Base-by-base conservation (phyloP, 176 grass and related monocot genomes). In the Leersia perrieri region DNA sequence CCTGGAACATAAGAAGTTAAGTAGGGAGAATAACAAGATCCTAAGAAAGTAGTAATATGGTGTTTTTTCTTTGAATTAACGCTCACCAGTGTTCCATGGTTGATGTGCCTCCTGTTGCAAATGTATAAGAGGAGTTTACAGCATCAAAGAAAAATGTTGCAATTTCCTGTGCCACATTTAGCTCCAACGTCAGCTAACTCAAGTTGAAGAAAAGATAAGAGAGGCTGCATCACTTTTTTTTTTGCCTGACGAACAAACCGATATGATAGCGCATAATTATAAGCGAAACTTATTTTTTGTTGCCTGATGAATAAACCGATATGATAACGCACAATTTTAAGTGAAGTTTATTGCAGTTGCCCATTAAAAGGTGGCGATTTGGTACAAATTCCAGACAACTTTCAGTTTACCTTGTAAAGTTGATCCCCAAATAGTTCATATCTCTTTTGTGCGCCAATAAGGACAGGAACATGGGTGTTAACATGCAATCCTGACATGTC, bases 61-160 rank as follows among this genome's bases (percentile, higher is more conserved):
- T 79, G 61, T 26, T 25, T n/a, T 12, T 0, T 8, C 0, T 0
- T 72, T 66, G 27, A 1, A 7, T 29, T n/a, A 5, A 51, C 23
- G 16, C 40, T 90, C 83, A 98, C 92, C 92, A 98, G 60, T 91
- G 93, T 82, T 98, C 95, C 81, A 80, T 78, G 36, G 91, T 85
- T 45, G 90, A 94, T 40, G 95, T 94, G 70, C 92, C 95, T 78
- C 92, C 92, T 35, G 92, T 98, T 55, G 95, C 90, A 45, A 94
- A 98, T 69, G 86, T 85, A 51, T 98, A 92, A 26, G 95, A 94
- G 66, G 88, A 87, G 75, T 94, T 92, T 3, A 98, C 86, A 29
- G 79, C 76, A 60, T 98, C 90, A 89, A 92, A 91, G 67, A 98
- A 91, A 69, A 87, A 92, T 2, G 78, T 55, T 45, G 89, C 81